phyloP scores from a whole-genome alignment of 257 asterid species.

The Nicotiana paniculata region DNA sequence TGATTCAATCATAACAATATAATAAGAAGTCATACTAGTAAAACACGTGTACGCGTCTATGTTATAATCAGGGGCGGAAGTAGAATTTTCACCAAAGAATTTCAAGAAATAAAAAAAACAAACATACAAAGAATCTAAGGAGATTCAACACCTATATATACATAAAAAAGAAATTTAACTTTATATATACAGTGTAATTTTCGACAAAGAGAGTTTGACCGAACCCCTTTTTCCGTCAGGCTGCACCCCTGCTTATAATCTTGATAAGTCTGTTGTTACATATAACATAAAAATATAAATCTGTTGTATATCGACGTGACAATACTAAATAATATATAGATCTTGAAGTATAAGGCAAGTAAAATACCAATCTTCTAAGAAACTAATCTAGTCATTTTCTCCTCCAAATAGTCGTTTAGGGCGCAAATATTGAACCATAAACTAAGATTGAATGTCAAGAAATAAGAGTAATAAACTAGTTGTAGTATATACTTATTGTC shows the following conservation, averaged over 20 bases:
- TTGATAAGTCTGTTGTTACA: background rate
- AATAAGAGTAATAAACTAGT: background rate
- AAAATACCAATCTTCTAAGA: background rate
- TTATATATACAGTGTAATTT: too few species aligned
- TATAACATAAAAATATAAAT: background rate
- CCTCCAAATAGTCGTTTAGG: background rate
- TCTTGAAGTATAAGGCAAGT: slow-evolving; percentile 5
- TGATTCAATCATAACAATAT: background rate
- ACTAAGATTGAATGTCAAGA: background rate
- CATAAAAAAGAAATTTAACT: too few species aligned
- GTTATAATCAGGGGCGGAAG: background rate
- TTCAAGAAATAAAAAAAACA: too few species aligned
- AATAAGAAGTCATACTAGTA: background rate
- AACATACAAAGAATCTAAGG: too few species aligned
- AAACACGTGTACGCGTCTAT: background rate
- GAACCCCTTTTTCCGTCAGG: too few species aligned
- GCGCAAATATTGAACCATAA: background rate
- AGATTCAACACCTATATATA: too few species aligned
- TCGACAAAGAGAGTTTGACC: too few species aligned
- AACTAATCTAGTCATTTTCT: background rate
- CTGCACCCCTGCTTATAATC: background rate
- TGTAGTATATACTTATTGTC: background rate
- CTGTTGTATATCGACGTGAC: background rate
- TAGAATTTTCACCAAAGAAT: too few species aligned
- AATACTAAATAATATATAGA: background rate